Percentiles rank a stretch among this genome's conserved stretches.
These are phyloP conservation scores for Puya raimondii DNA, from an alignment of 176 grass and related monocot genomes.

Conservation along the genomic window DNA sequence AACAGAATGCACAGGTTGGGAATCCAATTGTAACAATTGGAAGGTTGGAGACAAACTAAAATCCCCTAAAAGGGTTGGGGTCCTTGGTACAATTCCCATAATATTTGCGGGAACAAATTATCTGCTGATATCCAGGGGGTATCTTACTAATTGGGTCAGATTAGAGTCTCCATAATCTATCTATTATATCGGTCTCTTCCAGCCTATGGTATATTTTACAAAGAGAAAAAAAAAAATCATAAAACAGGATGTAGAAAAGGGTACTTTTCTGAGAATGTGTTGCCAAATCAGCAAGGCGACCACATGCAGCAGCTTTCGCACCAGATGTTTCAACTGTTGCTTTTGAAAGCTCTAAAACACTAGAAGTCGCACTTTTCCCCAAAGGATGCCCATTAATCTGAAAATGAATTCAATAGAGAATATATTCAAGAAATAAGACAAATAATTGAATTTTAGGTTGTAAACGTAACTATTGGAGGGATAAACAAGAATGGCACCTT, in stretches of 20 bases:
- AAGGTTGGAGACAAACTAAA: too few species aligned
- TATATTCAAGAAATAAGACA: constrained; percentile 1
- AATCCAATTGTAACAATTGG: too few species aligned
- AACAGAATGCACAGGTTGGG: too few species aligned
- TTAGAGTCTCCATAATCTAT: too few species aligned
- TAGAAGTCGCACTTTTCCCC: constrained; percentile 10
- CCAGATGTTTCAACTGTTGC: constrained; percentile 75
- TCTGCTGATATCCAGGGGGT: too few species aligned
- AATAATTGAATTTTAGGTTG: not conserved
- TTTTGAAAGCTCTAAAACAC: constrained; percentile 57
- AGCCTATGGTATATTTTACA: not conserved
- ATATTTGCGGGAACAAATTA: too few species aligned
- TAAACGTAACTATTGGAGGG: not conserved
- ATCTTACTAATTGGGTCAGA: too few species aligned
- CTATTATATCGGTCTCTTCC: too few species aligned
- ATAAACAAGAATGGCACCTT: constrained; percentile 7
- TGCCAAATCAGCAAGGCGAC: constrained; percentile 53
- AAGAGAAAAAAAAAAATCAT: not conserved
- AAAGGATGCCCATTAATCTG: constrained; percentile 36
- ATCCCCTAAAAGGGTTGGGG: too few species aligned
- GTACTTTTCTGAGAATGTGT: constrained; percentile 67
- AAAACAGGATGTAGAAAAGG: not conserved
- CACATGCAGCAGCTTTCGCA: constrained; percentile 93
- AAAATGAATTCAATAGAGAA: constrained; percentile 19
- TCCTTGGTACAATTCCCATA: too few species aligned